These are phyloP conservation scores for Hippophae rhamnoides DNA, from an alignment of 306 rosid genomes.

Conservation along the genomic window DNA sequence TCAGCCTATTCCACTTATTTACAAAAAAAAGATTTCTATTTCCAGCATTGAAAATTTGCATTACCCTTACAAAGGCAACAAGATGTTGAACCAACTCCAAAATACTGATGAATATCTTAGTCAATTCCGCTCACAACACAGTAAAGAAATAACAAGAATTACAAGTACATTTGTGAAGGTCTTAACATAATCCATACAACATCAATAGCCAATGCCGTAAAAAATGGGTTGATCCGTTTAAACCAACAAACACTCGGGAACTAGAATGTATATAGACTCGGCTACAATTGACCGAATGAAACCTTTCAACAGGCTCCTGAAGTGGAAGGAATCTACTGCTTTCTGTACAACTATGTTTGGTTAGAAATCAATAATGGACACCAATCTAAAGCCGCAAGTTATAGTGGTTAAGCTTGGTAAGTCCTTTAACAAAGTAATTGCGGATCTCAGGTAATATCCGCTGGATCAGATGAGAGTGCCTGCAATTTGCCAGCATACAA, in stretches of 20 bases:
- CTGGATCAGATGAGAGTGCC: constrained; percentile 67
- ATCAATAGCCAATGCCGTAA: constrained; percentile 27
- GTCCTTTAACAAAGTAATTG: constrained; percentile 63
- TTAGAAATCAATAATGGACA: constrained; percentile 53
- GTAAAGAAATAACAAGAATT: no score
- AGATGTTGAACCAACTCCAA: no score
- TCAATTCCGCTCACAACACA: no score
- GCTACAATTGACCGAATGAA: constrained; percentile 33
- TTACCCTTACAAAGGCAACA: no score
- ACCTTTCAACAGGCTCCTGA: constrained; percentile 32
- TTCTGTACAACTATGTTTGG: constrained; percentile 70
- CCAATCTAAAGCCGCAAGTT: constrained; percentile 46
- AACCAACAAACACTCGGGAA: constrained; percentile 28
- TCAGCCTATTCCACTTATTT: no score
- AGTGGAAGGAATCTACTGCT: constrained; percentile 32
- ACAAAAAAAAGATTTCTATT: no score
- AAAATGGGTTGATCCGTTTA: constrained; percentile 20
- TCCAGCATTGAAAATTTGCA: no score
- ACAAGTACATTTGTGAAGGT: no score
- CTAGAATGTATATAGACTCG: constrained; percentile 24
- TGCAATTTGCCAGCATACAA: constrained; percentile 36
- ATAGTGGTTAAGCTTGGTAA: constrained; percentile 63
- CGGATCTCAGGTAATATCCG: constrained; percentile 75
- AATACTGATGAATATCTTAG: no score
- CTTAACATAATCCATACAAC: constrained; percentile 30